Evolutionary conservation across 2,329 filamentous ascomycete genomes (phyloP).

Genomic region (Periconia sp.): DNA sequence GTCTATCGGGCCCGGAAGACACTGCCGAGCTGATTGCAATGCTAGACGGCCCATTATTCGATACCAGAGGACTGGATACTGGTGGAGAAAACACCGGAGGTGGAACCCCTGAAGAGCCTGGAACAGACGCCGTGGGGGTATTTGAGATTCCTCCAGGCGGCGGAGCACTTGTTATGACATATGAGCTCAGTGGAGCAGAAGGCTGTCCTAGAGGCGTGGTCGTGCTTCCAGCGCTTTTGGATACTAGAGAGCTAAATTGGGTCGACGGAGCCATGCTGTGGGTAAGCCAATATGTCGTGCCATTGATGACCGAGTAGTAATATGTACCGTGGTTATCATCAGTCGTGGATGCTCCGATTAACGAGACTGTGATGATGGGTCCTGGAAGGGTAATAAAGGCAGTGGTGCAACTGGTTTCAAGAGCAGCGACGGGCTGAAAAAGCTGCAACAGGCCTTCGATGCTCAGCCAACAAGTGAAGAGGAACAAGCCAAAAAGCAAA

Average conservation of each 20-base stretch:
- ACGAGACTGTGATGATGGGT: constrained; percentile 35
- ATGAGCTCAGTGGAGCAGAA: background rate
- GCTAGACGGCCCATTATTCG: constrained; percentile 1
- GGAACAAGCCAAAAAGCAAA: constrained; percentile 5
- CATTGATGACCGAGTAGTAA: constrained; percentile 36
- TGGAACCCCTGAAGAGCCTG: background rate
- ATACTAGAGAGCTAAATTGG: constrained; percentile 12
- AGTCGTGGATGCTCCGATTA: constrained; percentile 24
- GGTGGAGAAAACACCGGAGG: too few species aligned
- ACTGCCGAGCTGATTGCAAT: background rate
- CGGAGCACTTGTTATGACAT: background rate
- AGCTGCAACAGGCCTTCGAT: constrained; percentile 23
- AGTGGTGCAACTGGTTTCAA: constrained; percentile 30
- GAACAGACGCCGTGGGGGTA: background rate
- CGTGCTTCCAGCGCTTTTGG: constrained; percentile 1
- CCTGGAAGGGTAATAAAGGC: constrained; percentile 38
- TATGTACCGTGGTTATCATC: constrained; percentile 32
- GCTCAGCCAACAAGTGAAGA: constrained; percentile 19
- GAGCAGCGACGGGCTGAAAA: constrained; percentile 26
- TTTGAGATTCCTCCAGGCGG: background rate
- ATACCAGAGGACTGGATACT: too few species aligned
- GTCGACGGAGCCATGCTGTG: constrained; percentile 32
- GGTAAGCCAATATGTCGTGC: constrained; percentile 34
- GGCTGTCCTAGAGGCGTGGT: background rate
- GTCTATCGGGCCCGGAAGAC: too few species aligned